Conservation (phyloP, 129 eudicot species). For the Calendula officinalis region DNA sequence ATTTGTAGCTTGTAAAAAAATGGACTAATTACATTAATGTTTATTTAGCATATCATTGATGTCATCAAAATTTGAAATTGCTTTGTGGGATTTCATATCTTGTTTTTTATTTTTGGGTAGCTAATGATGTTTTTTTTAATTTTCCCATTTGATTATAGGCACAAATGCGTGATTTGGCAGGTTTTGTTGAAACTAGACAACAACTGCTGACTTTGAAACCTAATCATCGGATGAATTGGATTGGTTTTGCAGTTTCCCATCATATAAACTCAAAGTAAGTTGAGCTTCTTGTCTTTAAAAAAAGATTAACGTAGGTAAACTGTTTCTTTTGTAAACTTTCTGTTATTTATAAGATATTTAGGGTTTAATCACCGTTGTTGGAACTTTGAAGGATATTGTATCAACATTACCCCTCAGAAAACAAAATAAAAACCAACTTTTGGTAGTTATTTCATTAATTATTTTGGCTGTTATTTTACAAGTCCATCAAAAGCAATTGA, state of each 20-base stretch:
- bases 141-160: constrained; percentile 59
- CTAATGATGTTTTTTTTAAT: constrained; percentile 21
- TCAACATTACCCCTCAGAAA: not conserved
- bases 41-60: no score
- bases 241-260: constrained; percentile 97
- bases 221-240: constrained; percentile 99
- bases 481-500: constrained; percentile 95
- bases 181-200: constrained; percentile 98
- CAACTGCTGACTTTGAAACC: constrained; percentile 88
- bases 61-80: no score
- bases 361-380: no score
- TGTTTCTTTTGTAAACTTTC: not conserved
- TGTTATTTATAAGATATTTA: constrained; percentile 3
- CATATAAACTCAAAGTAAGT: constrained; percentile 86
- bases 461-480: constrained; percentile 18
- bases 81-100: no score
- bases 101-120: no score
- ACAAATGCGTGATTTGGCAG: constrained; percentile 98
- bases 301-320: not conserved
- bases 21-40: no score
- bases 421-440: not conserved
- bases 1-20: no score
- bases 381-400: constrained; percentile 9
- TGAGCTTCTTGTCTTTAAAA: no score
- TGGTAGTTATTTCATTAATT: not conserved